phyloP scores from a whole-genome alignment of 192 early-diverging fungal species.

The Coemansia reversa region DNA sequence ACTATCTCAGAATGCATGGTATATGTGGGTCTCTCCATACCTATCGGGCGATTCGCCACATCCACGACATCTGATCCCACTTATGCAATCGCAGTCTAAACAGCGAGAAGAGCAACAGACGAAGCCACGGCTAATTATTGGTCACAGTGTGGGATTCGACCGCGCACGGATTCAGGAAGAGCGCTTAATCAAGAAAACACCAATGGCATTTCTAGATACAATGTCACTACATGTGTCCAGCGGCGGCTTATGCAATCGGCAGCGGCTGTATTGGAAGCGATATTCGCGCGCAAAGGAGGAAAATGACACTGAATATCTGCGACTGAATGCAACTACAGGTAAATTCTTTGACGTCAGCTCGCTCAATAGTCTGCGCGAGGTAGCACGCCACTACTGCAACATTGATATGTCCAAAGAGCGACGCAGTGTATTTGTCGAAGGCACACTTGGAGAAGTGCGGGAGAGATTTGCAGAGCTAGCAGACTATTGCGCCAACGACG shows the following conservation, averaged over 20 bases:
- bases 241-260: conserved; percentile 87
- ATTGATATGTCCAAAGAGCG: conserved; percentile 65
- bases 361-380: conserved; percentile 75
- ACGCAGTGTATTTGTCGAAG: conserved; percentile 60
- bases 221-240: conserved; percentile 90
- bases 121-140: conserved; percentile 65
- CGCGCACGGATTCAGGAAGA: conserved; percentile 85
- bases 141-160: conserved; percentile 94
- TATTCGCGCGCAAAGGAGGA: conserved; percentile 60
- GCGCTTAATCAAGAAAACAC: conserved; percentile 62
- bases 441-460: conserved; percentile 61
- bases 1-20: conserved; percentile 75
- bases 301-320: conserved; percentile 51
- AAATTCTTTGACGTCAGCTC: conserved; percentile 56
- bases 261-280: conserved; percentile 76
- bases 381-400: conserved; percentile 76
- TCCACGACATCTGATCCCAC: conserved; percentile 63
- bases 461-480: conserved; percentile 66
- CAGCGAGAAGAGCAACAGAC: background rate
- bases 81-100: conserved; percentile 48
- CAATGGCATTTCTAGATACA: conserved; percentile 80
- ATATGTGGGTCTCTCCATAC: conserved; percentile 89
- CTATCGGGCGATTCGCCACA: conserved; percentile 53
- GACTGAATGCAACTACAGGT: conserved; percentile 47
- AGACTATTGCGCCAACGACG: conserved; percentile 89